These are phyloP conservation scores for Termitomyces sp. DNA, from an alignment of 768 basidiomycete species.

Conservation along the genomic window DNA sequence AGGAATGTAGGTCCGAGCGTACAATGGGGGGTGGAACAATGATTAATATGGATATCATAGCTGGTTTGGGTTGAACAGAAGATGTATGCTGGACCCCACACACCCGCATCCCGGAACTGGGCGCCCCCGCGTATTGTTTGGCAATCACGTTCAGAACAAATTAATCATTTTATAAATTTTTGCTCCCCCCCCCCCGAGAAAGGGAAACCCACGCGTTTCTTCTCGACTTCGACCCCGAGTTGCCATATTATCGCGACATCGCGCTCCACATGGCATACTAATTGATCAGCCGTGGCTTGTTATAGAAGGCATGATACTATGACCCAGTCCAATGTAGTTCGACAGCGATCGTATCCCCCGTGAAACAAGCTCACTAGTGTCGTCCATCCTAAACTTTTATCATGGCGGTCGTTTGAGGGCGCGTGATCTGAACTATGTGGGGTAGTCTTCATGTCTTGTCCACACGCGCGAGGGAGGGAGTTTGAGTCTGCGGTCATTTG, in stretches of 20 bases:
- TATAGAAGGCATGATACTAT: neutral
- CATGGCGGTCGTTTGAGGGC: too few relatives aligned
- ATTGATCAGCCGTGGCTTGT: neutral
- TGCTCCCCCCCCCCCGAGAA: too few relatives aligned
- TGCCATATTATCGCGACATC: neutral
- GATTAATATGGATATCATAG: neutral
- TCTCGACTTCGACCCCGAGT: neutral
- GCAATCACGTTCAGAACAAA: neutral
- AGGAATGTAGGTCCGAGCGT: too few relatives aligned
- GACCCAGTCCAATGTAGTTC: neutral
- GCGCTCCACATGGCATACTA: neutral
- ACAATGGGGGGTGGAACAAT: neutral
- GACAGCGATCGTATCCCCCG: neutral
- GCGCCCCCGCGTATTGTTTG: neutral
- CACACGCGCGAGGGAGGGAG: too few relatives aligned
- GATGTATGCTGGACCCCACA: neutral
- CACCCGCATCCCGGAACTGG: too few relatives aligned
- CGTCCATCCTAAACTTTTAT: too few relatives aligned
- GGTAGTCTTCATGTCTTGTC: too few relatives aligned
- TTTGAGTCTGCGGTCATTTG: too few relatives aligned
- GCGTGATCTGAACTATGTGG: too few relatives aligned
- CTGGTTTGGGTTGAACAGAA: neutral
- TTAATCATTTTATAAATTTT: too few relatives aligned
- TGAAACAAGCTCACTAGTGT: neutral
- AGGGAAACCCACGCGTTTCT: too few relatives aligned